phyloP scores from a whole-genome alignment of 805 yeast genomes.

The Yarrowia bubula region DNA sequence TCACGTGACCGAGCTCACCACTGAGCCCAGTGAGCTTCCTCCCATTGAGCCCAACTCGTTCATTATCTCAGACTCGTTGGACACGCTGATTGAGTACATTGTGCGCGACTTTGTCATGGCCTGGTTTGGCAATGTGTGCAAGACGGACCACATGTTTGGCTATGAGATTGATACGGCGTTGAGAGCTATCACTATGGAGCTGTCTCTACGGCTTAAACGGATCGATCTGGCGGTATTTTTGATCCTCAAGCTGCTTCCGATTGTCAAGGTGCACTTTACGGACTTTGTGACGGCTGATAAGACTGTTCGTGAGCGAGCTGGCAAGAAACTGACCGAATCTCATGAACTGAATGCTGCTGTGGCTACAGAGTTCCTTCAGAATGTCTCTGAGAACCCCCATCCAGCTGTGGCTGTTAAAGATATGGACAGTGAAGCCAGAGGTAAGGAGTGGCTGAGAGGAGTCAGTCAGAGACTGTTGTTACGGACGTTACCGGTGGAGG shows the following conservation, averaged over 20 bases:
- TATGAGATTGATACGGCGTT: constrained; percentile 49
- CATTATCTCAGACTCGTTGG: constrained; percentile 52
- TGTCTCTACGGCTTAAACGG: constrained; percentile 46
- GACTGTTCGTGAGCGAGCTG: constrained; percentile 34
- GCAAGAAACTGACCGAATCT: constrained; percentile 39
- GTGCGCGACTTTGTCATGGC: constrained; percentile 53
- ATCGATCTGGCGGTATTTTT: constrained; percentile 58
- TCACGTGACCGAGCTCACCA: constrained; percentile 15
- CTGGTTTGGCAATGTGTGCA: constrained; percentile 54
- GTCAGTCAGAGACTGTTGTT: constrained; percentile 49
- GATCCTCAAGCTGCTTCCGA: constrained; percentile 59
- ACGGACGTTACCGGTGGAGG: constrained; percentile 46
- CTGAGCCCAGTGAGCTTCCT: not conserved
- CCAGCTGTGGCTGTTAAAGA: constrained; percentile 49
- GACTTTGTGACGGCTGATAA: constrained; percentile 48
- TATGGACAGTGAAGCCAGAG: constrained; percentile 41
- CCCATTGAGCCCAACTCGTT: constrained; percentile 49
- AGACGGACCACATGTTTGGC: constrained; percentile 43
- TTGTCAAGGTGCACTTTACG: constrained; percentile 61
- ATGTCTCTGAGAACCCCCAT: constrained; percentile 53
- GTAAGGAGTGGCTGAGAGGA: constrained; percentile 51
- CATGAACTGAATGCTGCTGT: constrained; percentile 44
- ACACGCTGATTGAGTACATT: constrained; percentile 50
- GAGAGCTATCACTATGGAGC: constrained; percentile 42
- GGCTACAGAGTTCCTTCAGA: constrained; percentile 45